A percentile compares a stretch with the other conserved stretches of the same genome.
Conservation (phyloP, 2,329 filamentous ascomycete species). For the Penicillium psychrosexuale region DNA sequence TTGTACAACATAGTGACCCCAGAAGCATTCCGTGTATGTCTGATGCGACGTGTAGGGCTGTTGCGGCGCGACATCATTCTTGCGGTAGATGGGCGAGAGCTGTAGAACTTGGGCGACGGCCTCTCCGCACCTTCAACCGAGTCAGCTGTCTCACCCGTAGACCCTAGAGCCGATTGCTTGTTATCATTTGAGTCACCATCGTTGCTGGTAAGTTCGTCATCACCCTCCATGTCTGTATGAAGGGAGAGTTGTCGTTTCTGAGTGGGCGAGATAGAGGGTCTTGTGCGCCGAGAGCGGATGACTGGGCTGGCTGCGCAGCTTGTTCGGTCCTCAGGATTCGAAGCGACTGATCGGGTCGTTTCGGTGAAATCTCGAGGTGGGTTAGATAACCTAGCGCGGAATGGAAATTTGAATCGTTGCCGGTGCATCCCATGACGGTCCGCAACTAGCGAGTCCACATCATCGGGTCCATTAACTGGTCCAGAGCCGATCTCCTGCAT, state of each 20-base stretch:
- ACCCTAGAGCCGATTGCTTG: conserved; percentile 22
- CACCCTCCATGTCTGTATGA: conserved; percentile 80
- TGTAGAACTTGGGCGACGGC: conserved; percentile 34
- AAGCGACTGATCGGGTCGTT: conserved; percentile 53
- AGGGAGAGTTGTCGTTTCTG: conserved; percentile 47
- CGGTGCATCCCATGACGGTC: conserved; percentile 56
- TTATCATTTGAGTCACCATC: conserved; percentile 53
- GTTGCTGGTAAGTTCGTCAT: conserved; percentile 83
- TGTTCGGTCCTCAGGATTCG: conserved; percentile 54
- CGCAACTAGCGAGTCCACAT: conserved; percentile 58
- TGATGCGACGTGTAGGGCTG: conserved; percentile 36
- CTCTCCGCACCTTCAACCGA: conserved; percentile 23
- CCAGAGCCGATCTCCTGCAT: conserved; percentile 68
- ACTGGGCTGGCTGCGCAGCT: conserved; percentile 32
- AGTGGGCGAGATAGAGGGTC: conserved; percentile 27
- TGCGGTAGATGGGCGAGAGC: conserved; percentile 43
- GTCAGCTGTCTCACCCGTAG: conserved; percentile 14
- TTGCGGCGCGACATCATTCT: conserved; percentile 38
- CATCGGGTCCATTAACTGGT: conserved; percentile 56
- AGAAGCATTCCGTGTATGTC: conserved; percentile 71
- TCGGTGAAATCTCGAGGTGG: conserved; percentile 49
- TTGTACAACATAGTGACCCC: conserved; percentile 83
- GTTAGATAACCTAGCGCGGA: conserved; percentile 32
- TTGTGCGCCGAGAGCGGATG: conserved; percentile 36
- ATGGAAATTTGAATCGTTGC: conserved; percentile 50